Evolutionary conservation across 306 rosid genomes (phyloP).

Genomic region (Canavalia ensiformis): DNA sequence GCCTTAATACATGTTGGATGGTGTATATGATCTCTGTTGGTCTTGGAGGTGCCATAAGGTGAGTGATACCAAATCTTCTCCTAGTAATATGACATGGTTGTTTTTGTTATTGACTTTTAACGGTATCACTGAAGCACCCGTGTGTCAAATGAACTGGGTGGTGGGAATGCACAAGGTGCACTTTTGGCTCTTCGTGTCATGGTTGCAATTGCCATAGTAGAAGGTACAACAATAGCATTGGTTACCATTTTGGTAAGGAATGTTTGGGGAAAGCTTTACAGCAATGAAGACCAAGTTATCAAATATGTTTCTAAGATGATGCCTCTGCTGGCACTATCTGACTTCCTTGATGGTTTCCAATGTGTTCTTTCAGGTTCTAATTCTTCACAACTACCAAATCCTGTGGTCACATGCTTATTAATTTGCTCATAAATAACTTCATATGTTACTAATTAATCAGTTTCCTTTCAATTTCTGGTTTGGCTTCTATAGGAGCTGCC

Average conservation of each 20-base stretch:
- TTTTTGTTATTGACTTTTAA: too few relatives aligned
- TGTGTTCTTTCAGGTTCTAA: constrained; percentile 72
- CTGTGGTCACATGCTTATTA: not conserved
- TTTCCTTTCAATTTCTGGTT: constrained; percentile 19
- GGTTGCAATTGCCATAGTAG: constrained; percentile 52
- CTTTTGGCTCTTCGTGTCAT: constrained; percentile 62
- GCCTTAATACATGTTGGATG: constrained; percentile 73
- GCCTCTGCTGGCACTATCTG: constrained; percentile 71
- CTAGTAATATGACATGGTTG: not conserved
- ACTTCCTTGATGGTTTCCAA: constrained; percentile 75
- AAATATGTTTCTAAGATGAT: constrained; percentile 66
- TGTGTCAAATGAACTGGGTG: constrained; percentile 72
- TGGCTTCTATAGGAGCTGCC: constrained; percentile 60
- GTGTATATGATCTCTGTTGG: constrained; percentile 73
- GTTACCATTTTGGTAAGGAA: constrained; percentile 56
- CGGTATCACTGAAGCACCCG: constrained; percentile 54
- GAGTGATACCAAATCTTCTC: constrained; percentile 16
- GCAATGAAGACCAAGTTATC: constrained; percentile 66
- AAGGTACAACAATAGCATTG: constrained; percentile 53
- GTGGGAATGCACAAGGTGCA: constrained; percentile 61
- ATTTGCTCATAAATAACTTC: not conserved
- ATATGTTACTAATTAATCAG: not conserved
- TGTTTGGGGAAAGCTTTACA: constrained; percentile 68
- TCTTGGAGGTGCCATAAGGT: constrained; percentile 73
- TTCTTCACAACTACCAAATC: constrained; percentile 5